Conservation (phyloP, 495 filamentous ascomycete genomes). For the Pseudevernia furfuracea region DNA sequence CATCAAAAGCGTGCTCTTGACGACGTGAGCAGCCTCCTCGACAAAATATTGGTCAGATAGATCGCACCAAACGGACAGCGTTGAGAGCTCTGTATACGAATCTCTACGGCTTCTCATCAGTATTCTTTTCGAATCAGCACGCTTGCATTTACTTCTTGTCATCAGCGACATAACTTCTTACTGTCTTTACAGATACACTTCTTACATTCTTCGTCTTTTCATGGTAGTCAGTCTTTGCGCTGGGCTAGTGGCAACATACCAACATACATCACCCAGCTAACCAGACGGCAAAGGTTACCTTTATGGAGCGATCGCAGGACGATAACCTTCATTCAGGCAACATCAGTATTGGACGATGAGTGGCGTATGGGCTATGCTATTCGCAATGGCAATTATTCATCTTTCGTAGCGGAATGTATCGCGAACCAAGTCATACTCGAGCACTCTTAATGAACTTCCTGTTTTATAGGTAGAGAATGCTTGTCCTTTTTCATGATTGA, state of each 20-base stretch:
- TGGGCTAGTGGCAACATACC: background rate
- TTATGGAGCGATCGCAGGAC: background rate
- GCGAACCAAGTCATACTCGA: background rate
- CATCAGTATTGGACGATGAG: background rate
- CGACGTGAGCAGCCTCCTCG: background rate
- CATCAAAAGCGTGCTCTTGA: background rate
- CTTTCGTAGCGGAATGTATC: background rate
- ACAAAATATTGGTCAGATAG: background rate
- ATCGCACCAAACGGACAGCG: background rate
- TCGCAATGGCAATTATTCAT: too few relatives aligned
- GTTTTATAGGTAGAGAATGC: background rate
- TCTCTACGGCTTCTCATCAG: background rate
- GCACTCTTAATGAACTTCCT: background rate
- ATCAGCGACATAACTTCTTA: too few relatives aligned
- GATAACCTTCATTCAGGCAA: background rate
- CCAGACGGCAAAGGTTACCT: background rate
- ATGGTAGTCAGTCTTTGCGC: background rate
- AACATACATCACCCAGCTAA: background rate
- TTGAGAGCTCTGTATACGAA: background rate
- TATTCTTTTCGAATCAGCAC: background rate
- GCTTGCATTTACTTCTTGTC: background rate
- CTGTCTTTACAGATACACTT: background rate
- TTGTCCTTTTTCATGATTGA: background rate
- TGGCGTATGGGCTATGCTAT: too few relatives aligned
- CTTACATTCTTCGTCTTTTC: background rate